These are phyloP conservation scores for Ormosia emarginata DNA, from an alignment of 306 rosid genomes.

Conservation along the genomic window DNA sequence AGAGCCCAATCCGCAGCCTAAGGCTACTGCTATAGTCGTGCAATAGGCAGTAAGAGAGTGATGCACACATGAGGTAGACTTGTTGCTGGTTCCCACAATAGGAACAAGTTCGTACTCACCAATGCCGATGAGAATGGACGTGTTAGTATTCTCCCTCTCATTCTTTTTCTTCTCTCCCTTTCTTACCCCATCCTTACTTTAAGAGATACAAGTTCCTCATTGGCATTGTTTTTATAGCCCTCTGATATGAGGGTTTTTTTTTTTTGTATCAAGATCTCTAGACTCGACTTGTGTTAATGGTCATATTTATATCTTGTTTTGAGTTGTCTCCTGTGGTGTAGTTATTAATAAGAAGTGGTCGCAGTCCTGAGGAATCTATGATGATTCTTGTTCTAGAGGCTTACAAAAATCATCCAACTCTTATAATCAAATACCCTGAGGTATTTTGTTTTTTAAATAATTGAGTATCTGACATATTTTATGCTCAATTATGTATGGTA, in stretches of 20 bases:
- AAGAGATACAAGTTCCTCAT: not conserved
- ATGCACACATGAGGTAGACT: too few relatives aligned
- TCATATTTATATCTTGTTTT: constrained; percentile 23
- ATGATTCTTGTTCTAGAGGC: constrained; percentile 99
- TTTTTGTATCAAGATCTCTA: not conserved
- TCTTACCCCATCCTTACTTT: not conserved
- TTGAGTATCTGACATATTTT: not conserved
- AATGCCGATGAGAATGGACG: too few relatives aligned
- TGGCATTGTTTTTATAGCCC: constrained; percentile 9
- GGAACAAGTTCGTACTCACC: too few relatives aligned
- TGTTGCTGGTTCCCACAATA: too few relatives aligned
- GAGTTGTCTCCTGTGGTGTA: constrained; percentile 36
- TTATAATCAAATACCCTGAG: constrained; percentile 91
- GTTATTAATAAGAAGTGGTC: constrained; percentile 94
- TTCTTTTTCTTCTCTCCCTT: not conserved
- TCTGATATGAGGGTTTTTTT: not conserved
- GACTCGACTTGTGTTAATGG: too few relatives aligned
- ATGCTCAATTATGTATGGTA: not conserved
- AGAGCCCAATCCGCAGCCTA: constrained; percentile 89
- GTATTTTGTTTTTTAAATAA: constrained; percentile 32
- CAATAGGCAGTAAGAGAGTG: too few relatives aligned
- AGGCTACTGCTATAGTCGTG: too few relatives aligned
- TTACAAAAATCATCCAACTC: constrained; percentile 92
- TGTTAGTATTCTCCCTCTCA: too few relatives aligned
- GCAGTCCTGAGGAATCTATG: constrained; percentile 86